A percentile compares a stretch with the other conserved stretches of the same genome.
phyloP scores from a whole-genome alignment of 345 rosid genomes.

The Luvunga scandens region DNA sequence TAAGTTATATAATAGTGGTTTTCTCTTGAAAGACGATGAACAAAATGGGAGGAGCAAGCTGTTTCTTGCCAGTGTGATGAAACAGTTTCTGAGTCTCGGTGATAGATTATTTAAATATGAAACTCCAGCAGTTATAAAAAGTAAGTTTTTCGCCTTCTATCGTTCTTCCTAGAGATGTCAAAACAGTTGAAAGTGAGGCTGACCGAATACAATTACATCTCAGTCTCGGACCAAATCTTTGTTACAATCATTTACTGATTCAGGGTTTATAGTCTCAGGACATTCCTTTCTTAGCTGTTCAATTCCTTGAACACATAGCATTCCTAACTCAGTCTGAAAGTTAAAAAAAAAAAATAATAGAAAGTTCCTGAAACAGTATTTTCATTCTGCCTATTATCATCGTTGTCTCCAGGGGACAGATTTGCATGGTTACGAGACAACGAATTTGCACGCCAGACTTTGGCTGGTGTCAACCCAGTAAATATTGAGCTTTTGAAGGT shows the following conservation, averaged over 20 bases:
- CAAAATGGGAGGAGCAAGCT: constrained; percentile 21
- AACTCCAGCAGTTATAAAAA: constrained; percentile 71
- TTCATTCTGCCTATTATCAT: not conserved
- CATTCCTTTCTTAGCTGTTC: not conserved
- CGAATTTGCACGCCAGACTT: constrained; percentile 88
- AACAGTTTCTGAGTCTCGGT: constrained; percentile 49
- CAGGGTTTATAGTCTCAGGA: not conserved
- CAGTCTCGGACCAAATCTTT: not conserved
- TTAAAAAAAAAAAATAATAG: not conserved
- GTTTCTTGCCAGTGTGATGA: constrained; percentile 33
- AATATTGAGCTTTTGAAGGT: constrained; percentile 77
- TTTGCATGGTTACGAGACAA: constrained; percentile 93
- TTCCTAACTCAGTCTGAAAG: not conserved
- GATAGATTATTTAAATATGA: constrained; percentile 68
- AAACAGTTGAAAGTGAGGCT: not conserved
- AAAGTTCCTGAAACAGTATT: constrained; percentile 1
- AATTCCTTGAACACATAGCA: not conserved
- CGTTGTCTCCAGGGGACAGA: constrained; percentile 60
- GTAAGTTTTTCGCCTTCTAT: constrained; percentile 28
- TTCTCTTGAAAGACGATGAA: constrained; percentile 52
- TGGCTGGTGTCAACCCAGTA: constrained; percentile 94
- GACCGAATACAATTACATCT: not conserved
- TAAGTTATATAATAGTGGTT: constrained; percentile 57
- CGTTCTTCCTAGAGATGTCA: not conserved
- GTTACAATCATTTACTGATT: not conserved